Evolutionary conservation across 2,329 filamentous ascomycete genomes (phyloP), one percentile per base, ranked within the genome.

Genomic region (Macrophomina pseudophaseolina): DNA sequence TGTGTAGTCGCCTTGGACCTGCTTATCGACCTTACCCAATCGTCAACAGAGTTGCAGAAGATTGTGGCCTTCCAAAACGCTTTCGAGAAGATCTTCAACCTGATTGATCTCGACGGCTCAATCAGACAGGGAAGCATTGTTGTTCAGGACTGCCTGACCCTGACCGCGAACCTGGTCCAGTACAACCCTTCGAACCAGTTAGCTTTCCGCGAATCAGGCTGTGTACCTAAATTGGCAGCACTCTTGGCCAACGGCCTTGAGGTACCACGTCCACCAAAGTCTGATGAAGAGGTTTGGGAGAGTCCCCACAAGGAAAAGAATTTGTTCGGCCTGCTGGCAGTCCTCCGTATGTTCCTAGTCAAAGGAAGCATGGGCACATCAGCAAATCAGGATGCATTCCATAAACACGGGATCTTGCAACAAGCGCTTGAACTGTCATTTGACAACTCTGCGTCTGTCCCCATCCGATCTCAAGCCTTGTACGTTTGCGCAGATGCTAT

Each of bases 31-130:
- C 84, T 99, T 35, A 97, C 95, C 0, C 92, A 93, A 35, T 90
- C 89, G 0, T 97, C 94, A 8, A 82, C 90, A 49, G 94, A 98
- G 73, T 87, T 99, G 63, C 94, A 98, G 76, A 98, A 98, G 78
- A 85, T 98, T 1, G 94, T 98, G 30, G 95, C 93, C 0, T 98
- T 97, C 71, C 93, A 97, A 74, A 94, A 93, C 83, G 92, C 94
- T 0, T 98, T 97, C 73, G 93, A 95, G 68, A 89, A 90, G 51
- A 83, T 96, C 32, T 97, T 98, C 76, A 84, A 84, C 52, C 89
- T 98, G 64, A 91, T 99, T 64, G 86, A 90, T 70, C 83, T 85
- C 0, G 95, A 99, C 73, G 95, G 95, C 0, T 91, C 90, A 2
- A 81, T 99, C 52, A 85, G 85, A 4, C 90, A 96, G 72, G 95